Evolutionary conservation across 2,329 filamentous ascomycete species (phyloP).

Genomic region (Penicillium digitatum): DNA sequence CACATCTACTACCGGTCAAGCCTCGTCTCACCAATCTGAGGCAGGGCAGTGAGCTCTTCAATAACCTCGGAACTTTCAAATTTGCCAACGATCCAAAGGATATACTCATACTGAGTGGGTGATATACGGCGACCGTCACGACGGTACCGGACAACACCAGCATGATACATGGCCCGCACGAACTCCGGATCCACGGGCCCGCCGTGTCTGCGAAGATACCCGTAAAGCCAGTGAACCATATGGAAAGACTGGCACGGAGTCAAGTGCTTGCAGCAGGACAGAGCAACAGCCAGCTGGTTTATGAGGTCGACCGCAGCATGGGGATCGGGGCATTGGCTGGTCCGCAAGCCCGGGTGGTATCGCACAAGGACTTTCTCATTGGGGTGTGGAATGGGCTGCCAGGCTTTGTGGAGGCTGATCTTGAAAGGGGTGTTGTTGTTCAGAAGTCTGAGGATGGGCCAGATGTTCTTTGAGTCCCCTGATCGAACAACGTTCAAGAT

Average conservation of each 20-base stretch:
- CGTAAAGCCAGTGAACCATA: constrained; percentile 48
- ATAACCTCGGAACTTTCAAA: constrained; percentile 46
- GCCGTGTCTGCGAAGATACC: constrained; percentile 41
- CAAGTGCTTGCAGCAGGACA: constrained; percentile 39
- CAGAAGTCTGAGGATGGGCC: constrained; percentile 34
- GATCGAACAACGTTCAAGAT: constrained; percentile 31
- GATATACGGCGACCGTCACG: constrained; percentile 36
- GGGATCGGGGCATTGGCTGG: constrained; percentile 29
- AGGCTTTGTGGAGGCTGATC: constrained; percentile 35
- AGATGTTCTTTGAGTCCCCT: constrained; percentile 26
- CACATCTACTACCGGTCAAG: background rate
- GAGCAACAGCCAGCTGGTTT: constrained; percentile 44
- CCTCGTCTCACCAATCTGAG: constrained; percentile 15
- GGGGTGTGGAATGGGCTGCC: constrained; percentile 21
- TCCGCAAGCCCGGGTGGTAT: constrained; percentile 23
- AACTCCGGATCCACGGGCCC: constrained; percentile 44
- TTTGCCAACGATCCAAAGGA: constrained; percentile 42
- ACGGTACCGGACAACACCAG: constrained; percentile 46
- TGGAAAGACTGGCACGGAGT: constrained; percentile 43
- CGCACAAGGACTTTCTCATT: constrained; percentile 27
- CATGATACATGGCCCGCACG: constrained; percentile 49
- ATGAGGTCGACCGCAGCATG: constrained; percentile 42
- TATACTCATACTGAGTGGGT: constrained; percentile 39
- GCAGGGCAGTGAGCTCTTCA: constrained; percentile 21
- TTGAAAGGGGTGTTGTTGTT: constrained; percentile 38